Percentiles rank a stretch among this genome's conserved stretches.
phyloP scores from a whole-genome alignment of 257 asterid species.

The Linderniella brevidens region DNA sequence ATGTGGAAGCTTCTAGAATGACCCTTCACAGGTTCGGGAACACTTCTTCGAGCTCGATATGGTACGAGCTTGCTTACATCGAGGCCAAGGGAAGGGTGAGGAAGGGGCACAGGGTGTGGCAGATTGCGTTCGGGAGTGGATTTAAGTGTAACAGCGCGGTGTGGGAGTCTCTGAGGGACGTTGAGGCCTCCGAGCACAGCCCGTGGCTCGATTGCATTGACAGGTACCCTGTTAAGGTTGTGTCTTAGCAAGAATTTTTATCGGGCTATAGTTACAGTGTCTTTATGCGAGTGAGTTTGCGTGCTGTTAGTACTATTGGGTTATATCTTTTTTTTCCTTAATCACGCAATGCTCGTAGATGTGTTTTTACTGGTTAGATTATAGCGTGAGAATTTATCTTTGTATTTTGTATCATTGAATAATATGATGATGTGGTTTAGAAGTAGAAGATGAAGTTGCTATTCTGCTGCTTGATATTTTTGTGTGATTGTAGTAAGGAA shows the following conservation, averaged over 20 bases:
- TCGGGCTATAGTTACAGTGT: too few relatives aligned
- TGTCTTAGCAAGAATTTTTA: conserved; percentile 7
- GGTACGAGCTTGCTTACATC: conserved; percentile 58
- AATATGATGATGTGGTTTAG: too few relatives aligned
- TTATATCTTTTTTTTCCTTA: too few relatives aligned
- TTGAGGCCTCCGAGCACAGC: conserved; percentile 21
- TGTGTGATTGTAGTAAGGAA: too few relatives aligned
- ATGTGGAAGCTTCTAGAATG: conserved; percentile 67
- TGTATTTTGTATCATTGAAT: too few relatives aligned
- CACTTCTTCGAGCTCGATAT: conserved; percentile 67
- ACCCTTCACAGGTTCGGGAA: conserved; percentile 61
- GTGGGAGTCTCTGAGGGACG: conserved; percentile 49
- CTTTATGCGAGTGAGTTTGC: too few relatives aligned
- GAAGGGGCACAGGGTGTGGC: conserved; percentile 54
- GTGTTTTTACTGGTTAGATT: too few relatives aligned
- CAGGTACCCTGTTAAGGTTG: conserved; percentile 31
- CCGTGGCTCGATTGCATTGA: conserved; percentile 71
- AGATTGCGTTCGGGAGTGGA: conserved; percentile 70
- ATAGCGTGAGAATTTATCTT: too few relatives aligned
- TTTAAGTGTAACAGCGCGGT: conserved; percentile 64
- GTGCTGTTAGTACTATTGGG: too few relatives aligned
- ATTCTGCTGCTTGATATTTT: too few relatives aligned
- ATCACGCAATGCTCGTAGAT: too few relatives aligned
- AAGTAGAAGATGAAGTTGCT: too few relatives aligned
- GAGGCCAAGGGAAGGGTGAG: conserved; percentile 56